phyloP scores from a whole-genome alignment of 164 flowering plant genomes.

The Buxus sempervirens region DNA sequence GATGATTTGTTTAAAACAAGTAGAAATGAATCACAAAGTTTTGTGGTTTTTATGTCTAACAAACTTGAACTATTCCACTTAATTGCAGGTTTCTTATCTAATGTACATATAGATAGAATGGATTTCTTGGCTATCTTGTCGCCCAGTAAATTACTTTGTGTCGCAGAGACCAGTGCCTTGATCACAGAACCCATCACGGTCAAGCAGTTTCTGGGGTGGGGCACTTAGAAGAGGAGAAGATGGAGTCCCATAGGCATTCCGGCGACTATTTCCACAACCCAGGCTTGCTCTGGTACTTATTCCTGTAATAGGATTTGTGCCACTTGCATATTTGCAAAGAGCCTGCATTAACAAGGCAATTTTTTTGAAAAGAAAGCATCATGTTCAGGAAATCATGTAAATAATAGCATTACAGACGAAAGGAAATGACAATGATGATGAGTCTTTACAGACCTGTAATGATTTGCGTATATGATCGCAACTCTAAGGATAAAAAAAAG shows the following conservation, averaged over 20 bases:
- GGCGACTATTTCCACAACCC: constrained; percentile 81
- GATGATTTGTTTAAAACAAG: constrained; percentile 17
- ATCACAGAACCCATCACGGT: constrained; percentile 87
- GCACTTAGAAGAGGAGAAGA: constrained; percentile 92
- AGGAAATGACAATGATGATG: not conserved
- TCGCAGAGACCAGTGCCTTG: constrained; percentile 74
- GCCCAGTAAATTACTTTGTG: constrained; percentile 30
- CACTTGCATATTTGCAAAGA: constrained; percentile 94
- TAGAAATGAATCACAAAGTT: not conserved
- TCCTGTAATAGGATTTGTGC: constrained; percentile 83
- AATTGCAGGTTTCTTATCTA: not conserved
- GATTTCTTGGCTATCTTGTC: not conserved
- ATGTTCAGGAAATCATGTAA: not conserved
- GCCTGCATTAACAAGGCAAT: constrained; percentile 42
- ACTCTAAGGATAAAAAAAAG: too few relatives aligned
- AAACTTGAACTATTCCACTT: not conserved
- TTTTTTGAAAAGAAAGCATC: not conserved
- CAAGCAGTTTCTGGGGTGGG: constrained; percentile 77
- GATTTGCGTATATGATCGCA: too few relatives aligned
- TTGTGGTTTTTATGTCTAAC: not conserved
- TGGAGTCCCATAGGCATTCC: constrained; percentile 86
- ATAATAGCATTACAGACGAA: not conserved
- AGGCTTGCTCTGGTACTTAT: constrained; percentile 82
- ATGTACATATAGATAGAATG: constrained; percentile 8
- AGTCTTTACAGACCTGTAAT: not conserved